Evolutionary conservation across 2,329 filamentous ascomycete genomes (phyloP), one percentile per base, ranked within the genome.

Genomic region (Mollisia scopiformis): DNA sequence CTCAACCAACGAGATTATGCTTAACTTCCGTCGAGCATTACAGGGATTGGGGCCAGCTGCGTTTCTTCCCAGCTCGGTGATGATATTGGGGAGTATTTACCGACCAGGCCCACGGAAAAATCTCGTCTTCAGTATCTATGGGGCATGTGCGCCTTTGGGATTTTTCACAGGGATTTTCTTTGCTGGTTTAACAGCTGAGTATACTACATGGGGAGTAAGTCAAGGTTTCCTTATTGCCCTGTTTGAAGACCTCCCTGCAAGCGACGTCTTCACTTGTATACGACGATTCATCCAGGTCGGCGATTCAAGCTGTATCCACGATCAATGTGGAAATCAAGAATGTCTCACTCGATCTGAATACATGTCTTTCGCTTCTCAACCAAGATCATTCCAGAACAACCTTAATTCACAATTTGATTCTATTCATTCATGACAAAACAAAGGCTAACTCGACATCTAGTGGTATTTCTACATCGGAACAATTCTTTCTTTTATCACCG

Each of bases 1-100:
- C 75, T 88, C 86, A 61, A 77, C 79, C 57, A 88, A 84, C 74
- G 82, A 87, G 62, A 73, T 85, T 54, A 90, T 92, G 87, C 79
- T 93, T 63, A 88, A 92, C 66, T 79, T 89, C 57, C 90, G 87
- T 71, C 87, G 91, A 55, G 90, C 90, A 8, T 76, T 93, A 46
- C 89, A 92, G 73, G 91, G 91, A 0, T 75, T 94, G 10, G 91
- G 89, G 0, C 82, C 88, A 1, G 88, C 90, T 0, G 89, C 90
- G 0, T 91, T 90, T 62, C 74, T 92, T 14, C 88, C 89, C 0
- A 85, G 87, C 0, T 84, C 88, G 1, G 82, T 92, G 59, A 88
- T 88, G 76, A 78, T 91, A 11, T 75, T 90, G 1, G 87, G 87
- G 1, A 84, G 80, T 51, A 82, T 80, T 2, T 91, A 91, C 70